phyloP scores from a whole-genome alignment of 495 filamentous ascomycete genomes.

The Penicillium herquei region DNA sequence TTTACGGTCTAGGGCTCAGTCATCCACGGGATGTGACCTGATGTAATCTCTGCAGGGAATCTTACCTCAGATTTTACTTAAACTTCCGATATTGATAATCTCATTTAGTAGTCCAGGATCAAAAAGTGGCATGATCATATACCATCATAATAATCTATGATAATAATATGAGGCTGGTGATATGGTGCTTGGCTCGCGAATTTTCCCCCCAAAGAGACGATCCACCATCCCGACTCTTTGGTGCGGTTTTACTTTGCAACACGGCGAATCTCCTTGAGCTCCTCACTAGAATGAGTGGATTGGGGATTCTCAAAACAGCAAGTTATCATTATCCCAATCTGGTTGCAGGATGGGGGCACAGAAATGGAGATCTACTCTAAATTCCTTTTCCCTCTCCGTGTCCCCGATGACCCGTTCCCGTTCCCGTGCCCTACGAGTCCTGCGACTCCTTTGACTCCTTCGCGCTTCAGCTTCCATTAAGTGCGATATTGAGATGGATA shows the following conservation, averaged over 20 bases:
- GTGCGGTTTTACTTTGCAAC: neutral
- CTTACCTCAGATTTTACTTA: neutral
- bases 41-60: neutral
- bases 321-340: too few relatives aligned
- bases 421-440: too few relatives aligned
- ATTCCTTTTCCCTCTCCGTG: too few relatives aligned
- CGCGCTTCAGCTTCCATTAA: too few relatives aligned
- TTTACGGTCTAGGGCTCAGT: neutral
- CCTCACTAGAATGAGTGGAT: neutral
- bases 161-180: neutral
- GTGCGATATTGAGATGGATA: too few relatives aligned
- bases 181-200: neutral
- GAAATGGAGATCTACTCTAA: too few relatives aligned
- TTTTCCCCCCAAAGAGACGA: neutral
- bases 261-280: neutral
- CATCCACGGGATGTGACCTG: neutral
- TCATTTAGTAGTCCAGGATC: too few relatives aligned
- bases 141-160: too few relatives aligned
- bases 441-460: too few relatives aligned
- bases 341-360: too few relatives aligned
- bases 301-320: neutral
- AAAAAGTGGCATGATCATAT: too few relatives aligned
- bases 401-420: too few relatives aligned
- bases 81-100: neutral
- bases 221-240: neutral